Evolutionary conservation across 1,139 yeast species (phyloP), one percentile per base, ranked within the genome.

Genomic region (Saccharomyces hybrid): DNA sequence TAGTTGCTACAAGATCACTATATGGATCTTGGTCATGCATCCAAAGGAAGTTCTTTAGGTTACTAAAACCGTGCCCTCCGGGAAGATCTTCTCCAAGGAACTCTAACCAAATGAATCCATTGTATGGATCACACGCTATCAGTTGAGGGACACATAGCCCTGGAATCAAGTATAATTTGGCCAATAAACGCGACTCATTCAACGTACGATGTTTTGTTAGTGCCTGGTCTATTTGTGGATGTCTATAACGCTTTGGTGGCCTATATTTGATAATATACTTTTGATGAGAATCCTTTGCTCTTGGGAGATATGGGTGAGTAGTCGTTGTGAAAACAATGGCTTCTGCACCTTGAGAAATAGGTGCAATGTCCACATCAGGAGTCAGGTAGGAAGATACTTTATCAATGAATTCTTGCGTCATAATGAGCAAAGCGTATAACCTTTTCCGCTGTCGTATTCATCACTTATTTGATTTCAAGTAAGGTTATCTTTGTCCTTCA

Each of bases 261-360:
- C 99, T 77, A 68, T 80, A 91, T 68, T 95, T 95, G 59, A 90
- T 77, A 51, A 93, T 83, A 67, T 76, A 86, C 51, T 73, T 68
- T 54, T 56, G 48, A 34, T 53, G 56, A 8, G 42, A 48, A 13
- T 41, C 42, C 3, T 31, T 42, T 5, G 42, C 34, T 1, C 57
- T 13, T 16, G 78, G 74, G 34, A 77, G 65, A 65, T 85, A 90
- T 14, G 97, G 97, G 68, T 89, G 96, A 2, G 70, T 68, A 0
- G 68, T 56, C 0, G 95, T 80, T 32, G 75, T 71, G 68, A 86
- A 88, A 1, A 90, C 93, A 25, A 88, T 76, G 0, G 97, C 96
- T 66, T 91, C 98, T 0, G 98, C 97, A n/a, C 98, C 98, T 67
- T 91, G 98, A 0, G 96, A 87, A 2, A 88, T 74, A 47, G 83